Conservation (phyloP, 352 stramenopile genomes). For the Phytopythium ostracodes region DNA sequence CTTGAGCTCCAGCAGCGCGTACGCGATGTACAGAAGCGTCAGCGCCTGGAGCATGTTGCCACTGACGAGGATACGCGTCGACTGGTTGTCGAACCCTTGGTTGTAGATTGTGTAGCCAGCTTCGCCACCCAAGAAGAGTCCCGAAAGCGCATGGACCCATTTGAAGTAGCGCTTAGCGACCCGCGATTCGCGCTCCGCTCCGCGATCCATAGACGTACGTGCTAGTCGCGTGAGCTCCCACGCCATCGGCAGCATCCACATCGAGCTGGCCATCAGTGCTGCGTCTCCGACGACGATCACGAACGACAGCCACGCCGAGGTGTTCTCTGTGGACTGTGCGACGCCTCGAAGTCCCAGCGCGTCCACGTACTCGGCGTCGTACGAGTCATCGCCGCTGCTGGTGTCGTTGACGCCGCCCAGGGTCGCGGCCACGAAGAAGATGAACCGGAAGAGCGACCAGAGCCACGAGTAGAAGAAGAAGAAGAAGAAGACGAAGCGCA, state of each 20-base stretch:
- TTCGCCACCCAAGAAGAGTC: conserved; percentile 34
- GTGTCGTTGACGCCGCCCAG: conserved; percentile 11
- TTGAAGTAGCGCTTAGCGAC: conserved; percentile 23
- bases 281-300: conserved; percentile 38
- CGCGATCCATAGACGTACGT: conserved; percentile 35
- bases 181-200: conserved; percentile 18
- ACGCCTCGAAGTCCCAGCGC: conserved; percentile 33
- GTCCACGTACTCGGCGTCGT: conserved; percentile 28
- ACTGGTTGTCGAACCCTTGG: conserved; percentile 26
- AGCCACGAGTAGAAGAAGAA: conserved; percentile 63
- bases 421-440: conserved; percentile 43
- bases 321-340: conserved; percentile 31
- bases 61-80: conserved; percentile 36
- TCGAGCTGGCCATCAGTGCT: conserved; percentile 31
- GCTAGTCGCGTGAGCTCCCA: conserved; percentile 38
- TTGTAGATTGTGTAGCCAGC: conserved; percentile 34
- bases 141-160: conserved; percentile 30
- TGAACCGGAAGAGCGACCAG: conserved; percentile 45
- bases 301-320: conserved; percentile 33
- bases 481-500: conserved; percentile 48
- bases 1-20: conserved; percentile 38
- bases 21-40: conserved; percentile 35
- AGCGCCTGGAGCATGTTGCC: conserved; percentile 39
- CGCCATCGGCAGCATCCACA: conserved; percentile 52
- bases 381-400: conserved; percentile 6